Percentiles rank a stretch among this genome's conserved stretches.
Conservation (phyloP, 2,329 filamentous ascomycete genomes). For the Delphinella strobiligena region DNA sequence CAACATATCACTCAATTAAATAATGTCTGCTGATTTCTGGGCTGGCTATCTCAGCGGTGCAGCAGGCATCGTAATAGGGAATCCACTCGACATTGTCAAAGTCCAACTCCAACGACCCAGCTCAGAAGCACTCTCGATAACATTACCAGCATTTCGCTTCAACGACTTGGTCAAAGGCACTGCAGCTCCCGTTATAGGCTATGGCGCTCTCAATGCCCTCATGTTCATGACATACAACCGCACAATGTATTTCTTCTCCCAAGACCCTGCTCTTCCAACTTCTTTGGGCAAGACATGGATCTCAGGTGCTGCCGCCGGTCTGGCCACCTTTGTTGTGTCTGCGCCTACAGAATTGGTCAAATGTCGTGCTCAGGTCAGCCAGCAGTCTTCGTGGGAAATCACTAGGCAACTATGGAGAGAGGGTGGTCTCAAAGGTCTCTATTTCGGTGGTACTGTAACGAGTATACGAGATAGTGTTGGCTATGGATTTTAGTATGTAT, state of each 20-base stretch:
- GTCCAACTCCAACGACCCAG: slow-evolving; percentile 61
- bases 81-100: slow-evolving; percentile 60
- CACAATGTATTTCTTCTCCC: slow-evolving; percentile 49
- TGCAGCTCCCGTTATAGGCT: slow-evolving; percentile 76
- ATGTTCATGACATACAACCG: slow-evolving; percentile 88
- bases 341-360: slow-evolving; percentile 87
- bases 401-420: slow-evolving; percentile 20
- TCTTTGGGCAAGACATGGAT: slow-evolving; percentile 49
- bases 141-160: slow-evolving; percentile 1
- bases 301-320: slow-evolving; percentile 68
- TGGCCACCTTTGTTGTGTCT: slow-evolving; percentile 76
- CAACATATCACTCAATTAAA: not conserved
- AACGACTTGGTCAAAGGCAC: slow-evolving; percentile 42
- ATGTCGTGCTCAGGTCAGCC: slow-evolving; percentile 66
- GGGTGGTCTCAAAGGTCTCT: slow-evolving; percentile 54
- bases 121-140: not conserved
- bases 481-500: slow-evolving; percentile 78
- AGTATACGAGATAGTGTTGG: slow-evolving; percentile 75
- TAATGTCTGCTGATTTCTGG: slow-evolving; percentile 85
- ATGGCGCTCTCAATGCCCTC: slow-evolving; percentile 81
- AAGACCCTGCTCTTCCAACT: slow-evolving; percentile 8
- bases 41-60: slow-evolving; percentile 83
- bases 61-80: slow-evolving; percentile 76
- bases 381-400: slow-evolving; percentile 17
- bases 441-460: slow-evolving; percentile 70